These are phyloP conservation scores for Thelonectria blattea DNA, from an alignment of 2,329 filamentous ascomycete genomes.

Conservation along the genomic window DNA sequence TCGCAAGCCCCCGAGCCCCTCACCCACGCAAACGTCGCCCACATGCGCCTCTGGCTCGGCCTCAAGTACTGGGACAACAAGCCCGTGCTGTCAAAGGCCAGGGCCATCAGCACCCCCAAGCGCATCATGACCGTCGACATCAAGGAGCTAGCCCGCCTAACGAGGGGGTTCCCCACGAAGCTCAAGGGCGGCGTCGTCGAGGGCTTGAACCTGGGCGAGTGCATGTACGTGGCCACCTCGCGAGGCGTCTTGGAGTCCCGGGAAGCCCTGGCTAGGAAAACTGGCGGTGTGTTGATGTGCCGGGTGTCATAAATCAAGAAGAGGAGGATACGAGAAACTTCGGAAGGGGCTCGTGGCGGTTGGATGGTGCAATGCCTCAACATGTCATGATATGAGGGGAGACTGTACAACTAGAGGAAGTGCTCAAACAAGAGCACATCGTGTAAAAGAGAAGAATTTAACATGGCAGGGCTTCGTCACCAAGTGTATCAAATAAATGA, in stretches of 20 bases:
- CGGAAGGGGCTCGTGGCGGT: conserved; percentile 6
- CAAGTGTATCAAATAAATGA: conserved; percentile 12
- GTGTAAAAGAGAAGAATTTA: conserved; percentile 34
- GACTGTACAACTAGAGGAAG: conserved; percentile 38
- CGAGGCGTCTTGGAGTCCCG: conserved; percentile 79
- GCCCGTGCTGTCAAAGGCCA: conserved; percentile 75
- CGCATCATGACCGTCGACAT: conserved; percentile 72
- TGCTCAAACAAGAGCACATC: conserved; percentile 25
- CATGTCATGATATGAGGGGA: conserved; percentile 31
- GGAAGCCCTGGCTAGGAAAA: conserved; percentile 79
- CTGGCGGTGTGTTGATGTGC: conserved; percentile 82
- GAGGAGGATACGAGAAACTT: neutral
- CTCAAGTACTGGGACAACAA: conserved; percentile 88
- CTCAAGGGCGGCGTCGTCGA: conserved; percentile 70
- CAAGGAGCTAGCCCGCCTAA: conserved; percentile 66
- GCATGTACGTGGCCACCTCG: conserved; percentile 79
- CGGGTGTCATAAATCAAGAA: conserved; percentile 57
- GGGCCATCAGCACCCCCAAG: conserved; percentile 75
- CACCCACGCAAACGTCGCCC: conserved; percentile 74
- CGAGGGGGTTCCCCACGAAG: conserved; percentile 68
- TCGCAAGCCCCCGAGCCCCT: conserved; percentile 60
- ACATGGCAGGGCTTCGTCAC: conserved; percentile 22
- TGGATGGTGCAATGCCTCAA: conserved; percentile 22
- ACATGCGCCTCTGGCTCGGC: conserved; percentile 82
- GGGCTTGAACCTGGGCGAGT: conserved; percentile 81